phyloP scores from a whole-genome alignment of 2,329 filamentous ascomycete genomes.

The Diaporthe vaccinii region DNA sequence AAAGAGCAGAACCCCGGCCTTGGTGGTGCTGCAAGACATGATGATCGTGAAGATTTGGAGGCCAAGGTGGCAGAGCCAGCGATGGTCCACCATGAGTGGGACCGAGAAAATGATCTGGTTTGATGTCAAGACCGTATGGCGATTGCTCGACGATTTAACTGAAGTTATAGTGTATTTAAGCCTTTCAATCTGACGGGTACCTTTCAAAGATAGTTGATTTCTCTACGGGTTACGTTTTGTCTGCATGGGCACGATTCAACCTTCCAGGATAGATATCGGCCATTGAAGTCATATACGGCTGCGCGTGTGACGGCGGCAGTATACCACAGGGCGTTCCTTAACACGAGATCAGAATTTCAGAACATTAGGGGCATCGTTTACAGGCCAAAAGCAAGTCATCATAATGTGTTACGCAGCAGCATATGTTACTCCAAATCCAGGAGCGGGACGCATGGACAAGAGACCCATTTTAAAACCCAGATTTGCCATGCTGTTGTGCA shows the following conservation, averaged over 20 bases:
- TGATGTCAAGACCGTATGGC: not conserved
- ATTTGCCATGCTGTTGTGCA: not conserved
- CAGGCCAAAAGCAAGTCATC: not conserved
- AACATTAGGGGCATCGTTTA: not conserved
- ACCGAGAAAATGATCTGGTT: not conserved
- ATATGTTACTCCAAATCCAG: not conserved
- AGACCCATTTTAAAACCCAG: not conserved
- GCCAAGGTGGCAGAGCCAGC: not conserved
- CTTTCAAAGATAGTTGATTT: not conserved
- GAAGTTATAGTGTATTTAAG: not conserved
- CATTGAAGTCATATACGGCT: not conserved
- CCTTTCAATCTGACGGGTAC: not conserved
- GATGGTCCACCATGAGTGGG: not conserved
- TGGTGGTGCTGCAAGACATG: not conserved
- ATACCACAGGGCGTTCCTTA: not conserved
- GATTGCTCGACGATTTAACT: not conserved
- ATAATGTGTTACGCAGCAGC: not conserved
- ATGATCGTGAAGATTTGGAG: not conserved
- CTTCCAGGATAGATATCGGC: not conserved
- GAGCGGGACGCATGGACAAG: not conserved
- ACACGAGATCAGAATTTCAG: not conserved
- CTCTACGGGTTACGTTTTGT: not conserved
- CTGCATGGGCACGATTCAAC: not conserved
- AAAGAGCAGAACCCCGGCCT: not conserved
- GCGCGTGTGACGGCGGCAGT: not conserved